These are phyloP conservation scores for Amphirosellinia nigrospora DNA, from an alignment of 495 filamentous ascomycete genomes.

Conservation along the genomic window DNA sequence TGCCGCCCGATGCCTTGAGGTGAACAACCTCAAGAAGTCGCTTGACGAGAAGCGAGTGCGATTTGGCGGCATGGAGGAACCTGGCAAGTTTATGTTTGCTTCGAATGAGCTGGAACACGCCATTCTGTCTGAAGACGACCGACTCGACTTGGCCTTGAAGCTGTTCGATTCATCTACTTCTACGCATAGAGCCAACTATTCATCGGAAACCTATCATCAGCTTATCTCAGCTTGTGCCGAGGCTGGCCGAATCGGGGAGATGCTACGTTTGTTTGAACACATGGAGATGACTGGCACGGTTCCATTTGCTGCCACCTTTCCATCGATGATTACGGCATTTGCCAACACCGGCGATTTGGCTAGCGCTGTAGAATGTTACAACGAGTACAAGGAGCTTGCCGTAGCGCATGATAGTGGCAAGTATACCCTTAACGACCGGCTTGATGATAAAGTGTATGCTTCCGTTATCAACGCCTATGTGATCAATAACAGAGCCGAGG, in stretches of 20 bases:
- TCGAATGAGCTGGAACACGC: slow-evolving; percentile 84
- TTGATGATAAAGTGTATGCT: slow-evolving; percentile 86
- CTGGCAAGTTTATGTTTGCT: slow-evolving; percentile 86
- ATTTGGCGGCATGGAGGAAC: slow-evolving; percentile 85
- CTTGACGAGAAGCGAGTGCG: slow-evolving; percentile 78
- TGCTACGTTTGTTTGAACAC: slow-evolving; percentile 86
- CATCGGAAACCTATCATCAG: slow-evolving; percentile 74
- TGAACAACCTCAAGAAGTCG: slow-evolving; percentile 67
- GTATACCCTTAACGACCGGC: slow-evolving; percentile 70
- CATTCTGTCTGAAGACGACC: slow-evolving; percentile 83
- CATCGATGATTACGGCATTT: slow-evolving; percentile 91
- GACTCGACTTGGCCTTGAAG: slow-evolving; percentile 80
- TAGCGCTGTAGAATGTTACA: slow-evolving; percentile 94
- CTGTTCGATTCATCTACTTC: slow-evolving; percentile 77
- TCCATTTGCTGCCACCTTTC: slow-evolving; percentile 80
- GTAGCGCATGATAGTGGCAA: slow-evolving; percentile 79
- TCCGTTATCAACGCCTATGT: slow-evolving; percentile 87
- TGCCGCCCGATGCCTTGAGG: slow-evolving; percentile 76
- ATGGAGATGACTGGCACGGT: slow-evolving; percentile 79
- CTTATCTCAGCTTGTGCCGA: slow-evolving; percentile 86
- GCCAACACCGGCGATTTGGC: slow-evolving; percentile 77
- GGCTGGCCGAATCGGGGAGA: slow-evolving; percentile 76
- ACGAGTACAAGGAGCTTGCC: slow-evolving; percentile 86
- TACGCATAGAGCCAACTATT: slow-evolving; percentile 63
- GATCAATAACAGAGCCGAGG: slow-evolving; percentile 74